Base-by-base conservation (phyloP, 345 rosid species). In the Anacardium occidentale region DNA sequence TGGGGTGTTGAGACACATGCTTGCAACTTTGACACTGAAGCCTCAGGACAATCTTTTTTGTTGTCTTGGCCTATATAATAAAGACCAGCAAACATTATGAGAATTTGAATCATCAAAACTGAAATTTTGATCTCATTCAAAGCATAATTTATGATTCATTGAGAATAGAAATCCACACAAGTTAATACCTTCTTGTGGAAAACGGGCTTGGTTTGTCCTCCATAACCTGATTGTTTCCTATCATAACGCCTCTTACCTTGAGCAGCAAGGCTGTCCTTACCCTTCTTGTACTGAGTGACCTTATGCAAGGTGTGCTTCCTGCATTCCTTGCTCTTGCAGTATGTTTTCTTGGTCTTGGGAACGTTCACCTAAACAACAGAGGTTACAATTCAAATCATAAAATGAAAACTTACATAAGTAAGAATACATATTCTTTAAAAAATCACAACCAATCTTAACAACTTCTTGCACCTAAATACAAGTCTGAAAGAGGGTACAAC, bases 11-110 rank as follows among this genome's bases (percentile, higher is more conserved):
- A 48, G 96, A 90, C 5, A 90, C 78, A 21, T 89, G 96, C 84
- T 91, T 91, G 88, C 97, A 91, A 11, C 82, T 81, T 75, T 91
- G 93, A 76, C 93, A 90, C 25, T 89, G 93, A 62, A 91, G 84
- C 93, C 97, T 91, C 83, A 89, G 25, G 59, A 89, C 92, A 75
- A 91, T 91, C 86, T 91, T 91, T 86, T 91, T 91, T n/a, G 94
- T 86, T 21, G 96, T 89, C 85, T 89, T 89, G 3, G 96, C 93
- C 93, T 90, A 79, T 53, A 18, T 18, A 4, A 26, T 8, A 64
- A 5, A 32, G 1, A 60, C 1, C 40, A 68, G 9, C 25, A 32
- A 44, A n/a, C 1, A 45, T 11, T 12, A 2, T 20, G 22, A 34
- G 12, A 7, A 62, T 24, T 2, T 29, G 22, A 1, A 10, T 9